phyloP scores from a whole-genome alignment of 1,139 yeast species.

The Nakaseomyces kungkrabaensis region DNA sequence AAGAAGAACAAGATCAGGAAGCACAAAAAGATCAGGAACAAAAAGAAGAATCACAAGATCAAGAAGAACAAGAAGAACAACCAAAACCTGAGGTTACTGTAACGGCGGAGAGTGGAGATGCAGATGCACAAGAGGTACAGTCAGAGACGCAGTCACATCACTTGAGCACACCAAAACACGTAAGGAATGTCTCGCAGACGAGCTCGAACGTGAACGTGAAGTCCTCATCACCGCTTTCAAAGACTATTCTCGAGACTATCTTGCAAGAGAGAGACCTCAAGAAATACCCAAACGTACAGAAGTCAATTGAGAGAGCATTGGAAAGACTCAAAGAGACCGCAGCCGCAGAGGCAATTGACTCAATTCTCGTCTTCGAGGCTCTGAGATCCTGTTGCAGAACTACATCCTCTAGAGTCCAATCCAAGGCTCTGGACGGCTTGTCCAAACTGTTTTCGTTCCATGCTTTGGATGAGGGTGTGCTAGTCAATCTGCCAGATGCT shows the following conservation, averaged over 20 bases:
- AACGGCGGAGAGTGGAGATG: constrained; percentile 1
- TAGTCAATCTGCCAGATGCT: constrained; percentile 34
- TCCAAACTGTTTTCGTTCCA: constrained; percentile 59
- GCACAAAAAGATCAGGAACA: constrained; percentile 3
- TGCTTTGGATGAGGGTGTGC: constrained; percentile 42
- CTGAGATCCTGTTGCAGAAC: constrained; percentile 50
- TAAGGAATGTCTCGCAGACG: constrained; percentile 11
- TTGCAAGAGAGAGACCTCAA: constrained; percentile 25
- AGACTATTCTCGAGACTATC: constrained; percentile 23
- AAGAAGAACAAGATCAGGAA: not conserved
- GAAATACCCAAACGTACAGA: constrained; percentile 21
- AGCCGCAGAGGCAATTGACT: constrained; percentile 31
- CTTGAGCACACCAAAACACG: constrained; percentile 3
- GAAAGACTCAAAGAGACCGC: constrained; percentile 18
- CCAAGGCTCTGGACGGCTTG: constrained; percentile 52
- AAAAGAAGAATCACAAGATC: too few species aligned
- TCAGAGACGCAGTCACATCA: not conserved
- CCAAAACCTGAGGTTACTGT: not conserved
- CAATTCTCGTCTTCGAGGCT: constrained; percentile 49
- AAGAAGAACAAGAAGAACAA: not conserved
- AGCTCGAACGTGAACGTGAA: not conserved
- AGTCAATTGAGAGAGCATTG: constrained; percentile 22
- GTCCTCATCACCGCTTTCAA: constrained; percentile 14
- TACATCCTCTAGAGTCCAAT: constrained; percentile 41
- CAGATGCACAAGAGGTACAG: not conserved